Percentiles rank a stretch among this genome's conserved stretches.
phyloP scores from a whole-genome alignment of 306 rosid species.

The Oemleria cerasiformis region DNA sequence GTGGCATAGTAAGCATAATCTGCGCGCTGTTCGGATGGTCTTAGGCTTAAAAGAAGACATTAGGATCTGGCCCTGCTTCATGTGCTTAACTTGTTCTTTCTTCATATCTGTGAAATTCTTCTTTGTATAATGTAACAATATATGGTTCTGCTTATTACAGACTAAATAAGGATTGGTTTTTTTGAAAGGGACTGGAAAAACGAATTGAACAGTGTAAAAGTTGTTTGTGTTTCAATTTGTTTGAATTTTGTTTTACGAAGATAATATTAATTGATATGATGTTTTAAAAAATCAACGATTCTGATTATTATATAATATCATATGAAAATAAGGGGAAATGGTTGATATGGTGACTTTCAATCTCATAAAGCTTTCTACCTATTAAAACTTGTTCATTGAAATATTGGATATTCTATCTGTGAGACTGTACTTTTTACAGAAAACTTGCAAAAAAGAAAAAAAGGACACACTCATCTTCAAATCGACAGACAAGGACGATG shows the following conservation, averaged over 20 bases:
- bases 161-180: not conserved
- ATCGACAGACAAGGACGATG: not conserved
- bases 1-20: slow-evolving; percentile 53
- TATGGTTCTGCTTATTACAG: not conserved
- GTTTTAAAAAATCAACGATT: too few relatives aligned
- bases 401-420: slow-evolving; percentile 3
- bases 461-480: too few relatives aligned
- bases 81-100: slow-evolving; percentile 5
- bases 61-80: not conserved
- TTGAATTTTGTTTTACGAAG: not conserved
- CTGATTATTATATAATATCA: too few relatives aligned
- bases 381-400: not conserved
- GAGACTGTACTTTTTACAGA: too few relatives aligned
- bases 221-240: not conserved
- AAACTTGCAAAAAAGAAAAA: not conserved
- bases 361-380: slow-evolving; percentile 13
- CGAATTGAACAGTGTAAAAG: not conserved
- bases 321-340: too few relatives aligned
- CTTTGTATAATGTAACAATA: not conserved
- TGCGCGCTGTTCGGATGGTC: slow-evolving; percentile 76
- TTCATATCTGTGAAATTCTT: slow-evolving; percentile 10
- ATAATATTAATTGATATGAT: too few relatives aligned
- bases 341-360: not conserved
- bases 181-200: not conserved
- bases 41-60: slow-evolving; percentile 28